Conservation (phyloP, 2,329 filamentous ascomycete species). For the Tolypocladium ovalisporum region DNA sequence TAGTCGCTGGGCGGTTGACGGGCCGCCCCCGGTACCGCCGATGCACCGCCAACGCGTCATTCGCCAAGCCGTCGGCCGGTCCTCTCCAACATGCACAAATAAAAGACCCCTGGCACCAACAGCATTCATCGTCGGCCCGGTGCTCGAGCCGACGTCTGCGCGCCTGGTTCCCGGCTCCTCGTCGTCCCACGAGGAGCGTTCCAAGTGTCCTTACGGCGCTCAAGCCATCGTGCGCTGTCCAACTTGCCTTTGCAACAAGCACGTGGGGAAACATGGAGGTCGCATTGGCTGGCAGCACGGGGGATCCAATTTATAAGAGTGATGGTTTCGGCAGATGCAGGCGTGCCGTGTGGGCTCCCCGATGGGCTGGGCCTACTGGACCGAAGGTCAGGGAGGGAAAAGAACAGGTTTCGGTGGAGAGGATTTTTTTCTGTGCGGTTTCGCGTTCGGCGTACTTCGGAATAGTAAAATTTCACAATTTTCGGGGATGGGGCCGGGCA, state of each 20-base stretch:
- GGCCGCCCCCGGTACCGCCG: not conserved
- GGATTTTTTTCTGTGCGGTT: slow-evolving; percentile 1
- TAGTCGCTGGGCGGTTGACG: not conserved
- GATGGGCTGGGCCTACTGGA: not conserved
- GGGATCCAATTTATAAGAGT: not conserved
- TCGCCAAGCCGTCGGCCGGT: not conserved
- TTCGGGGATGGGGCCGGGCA: not conserved
- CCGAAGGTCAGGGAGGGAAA: not conserved
- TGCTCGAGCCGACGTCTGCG: not conserved
- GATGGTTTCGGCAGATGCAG: not conserved
- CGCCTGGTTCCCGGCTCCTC: not conserved
- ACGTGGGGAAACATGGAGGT: not conserved
- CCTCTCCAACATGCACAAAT: not conserved
- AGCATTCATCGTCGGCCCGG: not conserved
- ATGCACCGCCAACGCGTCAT: not conserved
- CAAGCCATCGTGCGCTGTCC: not conserved
- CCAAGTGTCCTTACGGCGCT: not conserved
- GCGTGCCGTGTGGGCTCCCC: not conserved
- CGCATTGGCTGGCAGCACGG: not conserved
- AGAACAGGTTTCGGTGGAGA: not conserved
- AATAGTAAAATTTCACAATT: not conserved
- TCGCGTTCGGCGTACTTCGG: not conserved
- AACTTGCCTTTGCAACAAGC: not conserved
- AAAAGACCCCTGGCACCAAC: not conserved
- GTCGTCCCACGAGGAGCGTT: too few relatives aligned